Conservation (phyloP, 768 basidiomycete species). For the Hygrophorus russula region DNA sequence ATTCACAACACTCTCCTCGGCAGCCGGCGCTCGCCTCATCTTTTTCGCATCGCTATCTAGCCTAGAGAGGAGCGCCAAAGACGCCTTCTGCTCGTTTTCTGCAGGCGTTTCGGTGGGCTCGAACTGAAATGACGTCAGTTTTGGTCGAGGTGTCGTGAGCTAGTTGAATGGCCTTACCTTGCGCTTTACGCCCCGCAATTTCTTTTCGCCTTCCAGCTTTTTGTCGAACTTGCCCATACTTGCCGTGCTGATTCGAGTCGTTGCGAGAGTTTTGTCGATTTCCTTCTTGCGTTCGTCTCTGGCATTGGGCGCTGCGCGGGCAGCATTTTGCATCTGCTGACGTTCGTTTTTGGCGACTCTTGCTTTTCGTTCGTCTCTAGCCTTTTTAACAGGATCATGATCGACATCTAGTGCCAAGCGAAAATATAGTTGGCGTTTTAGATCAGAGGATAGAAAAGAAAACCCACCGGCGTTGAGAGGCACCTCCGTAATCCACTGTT, state of each 20-base stretch:
- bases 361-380: conserved; percentile 70
- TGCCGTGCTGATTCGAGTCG: conserved; percentile 76
- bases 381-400: conserved; percentile 66
- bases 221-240: conserved; percentile 94
- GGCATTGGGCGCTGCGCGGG: conserved; percentile 33
- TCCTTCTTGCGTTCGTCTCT: conserved; percentile 52
- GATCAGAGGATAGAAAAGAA: neutral
- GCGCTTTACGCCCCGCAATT: conserved; percentile 77
- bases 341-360: conserved; percentile 78
- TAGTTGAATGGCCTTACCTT: conserved; percentile 45
- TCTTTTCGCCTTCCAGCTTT: conserved; percentile 85
- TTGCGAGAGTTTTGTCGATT: conserved; percentile 66
- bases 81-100: conserved; percentile 56
- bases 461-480: conserved; percentile 72
- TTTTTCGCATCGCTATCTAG: conserved; percentile 69
- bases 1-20: conserved; percentile 57
- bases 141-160: neutral
- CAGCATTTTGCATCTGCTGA: conserved; percentile 62
- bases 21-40: conserved; percentile 32
- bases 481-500: conserved; percentile 89
- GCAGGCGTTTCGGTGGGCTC: conserved; percentile 66
- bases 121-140: conserved; percentile 41
- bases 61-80: conserved; percentile 65
- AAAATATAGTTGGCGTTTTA: neutral
- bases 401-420: conserved; percentile 46